phyloP scores from a whole-genome alignment of 192 early-diverging fungal genomes.

The Geranomyces variabilis region DNA sequence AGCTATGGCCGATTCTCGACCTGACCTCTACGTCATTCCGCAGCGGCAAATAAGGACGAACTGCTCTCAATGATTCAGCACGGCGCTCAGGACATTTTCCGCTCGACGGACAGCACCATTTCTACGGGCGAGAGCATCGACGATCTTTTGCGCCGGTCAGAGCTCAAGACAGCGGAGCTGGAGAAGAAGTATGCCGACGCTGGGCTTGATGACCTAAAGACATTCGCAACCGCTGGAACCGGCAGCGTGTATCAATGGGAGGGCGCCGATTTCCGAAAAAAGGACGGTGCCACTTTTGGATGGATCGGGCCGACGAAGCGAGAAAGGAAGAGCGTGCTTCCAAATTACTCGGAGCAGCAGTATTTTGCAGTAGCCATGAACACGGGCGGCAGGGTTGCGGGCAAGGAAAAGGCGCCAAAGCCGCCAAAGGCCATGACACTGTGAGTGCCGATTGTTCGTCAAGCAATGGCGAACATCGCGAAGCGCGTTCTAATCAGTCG shows the following conservation, averaged over 20 bases:
- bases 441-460: slow-evolving; percentile 4
- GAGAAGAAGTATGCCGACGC: slow-evolving; percentile 87
- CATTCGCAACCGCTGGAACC: slow-evolving; percentile 73
- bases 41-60: slow-evolving; percentile 75
- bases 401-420: slow-evolving; percentile 43
- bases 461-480: background rate
- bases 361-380: slow-evolving; percentile 22
- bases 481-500: too few relatives aligned
- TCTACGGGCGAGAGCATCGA: slow-evolving; percentile 82
- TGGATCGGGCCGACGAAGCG: slow-evolving; percentile 97
- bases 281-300: slow-evolving; percentile 58
- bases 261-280: slow-evolving; percentile 87
- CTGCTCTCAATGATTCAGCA: slow-evolving; percentile 97
- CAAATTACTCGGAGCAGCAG: slow-evolving; percentile 29
- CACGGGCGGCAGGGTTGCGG: slow-evolving; percentile 21
- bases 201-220: slow-evolving; percentile 92
- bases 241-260: slow-evolving; percentile 91
- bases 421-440: slow-evolving; percentile 33
- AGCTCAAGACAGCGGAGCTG: slow-evolving; percentile 86
- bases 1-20: slow-evolving; percentile 1
- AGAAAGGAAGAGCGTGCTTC: slow-evolving; percentile 59
- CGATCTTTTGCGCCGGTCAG: slow-evolving; percentile 74
- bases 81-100: slow-evolving; percentile 87
- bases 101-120: slow-evolving; percentile 63
- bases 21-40: background rate